Evolutionary conservation across 2,329 filamentous ascomycete genomes (phyloP).

Genomic region (Ophiostoma sp.): DNA sequence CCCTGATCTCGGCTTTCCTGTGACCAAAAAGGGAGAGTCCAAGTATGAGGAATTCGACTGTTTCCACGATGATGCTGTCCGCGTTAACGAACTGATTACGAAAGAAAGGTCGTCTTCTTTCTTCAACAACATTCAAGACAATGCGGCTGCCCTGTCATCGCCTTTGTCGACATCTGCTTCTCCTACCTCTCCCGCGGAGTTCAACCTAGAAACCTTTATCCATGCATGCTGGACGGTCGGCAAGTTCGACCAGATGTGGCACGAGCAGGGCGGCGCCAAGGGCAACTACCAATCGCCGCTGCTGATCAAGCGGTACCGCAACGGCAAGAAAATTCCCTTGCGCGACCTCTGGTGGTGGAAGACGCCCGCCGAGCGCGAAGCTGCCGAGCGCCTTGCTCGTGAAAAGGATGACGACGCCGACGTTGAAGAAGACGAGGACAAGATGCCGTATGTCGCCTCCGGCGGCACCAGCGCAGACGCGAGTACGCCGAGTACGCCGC

Average conservation of each 20-base stretch:
- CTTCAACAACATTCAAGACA: not conserved
- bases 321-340: not conserved
- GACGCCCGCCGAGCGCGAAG: not conserved
- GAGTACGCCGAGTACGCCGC: not conserved
- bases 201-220: slow-evolving; percentile 23
- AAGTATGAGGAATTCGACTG: not conserved
- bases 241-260: slow-evolving; percentile 31
- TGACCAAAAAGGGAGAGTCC: too few relatives aligned
- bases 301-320: slow-evolving; percentile 13
- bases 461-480: not conserved
- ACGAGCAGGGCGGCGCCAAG: slow-evolving; percentile 25
- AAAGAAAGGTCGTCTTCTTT: not conserved
- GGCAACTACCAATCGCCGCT: slow-evolving; percentile 32
- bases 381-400: not conserved
- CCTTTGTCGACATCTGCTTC: not conserved
- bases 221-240: slow-evolving; percentile 31
- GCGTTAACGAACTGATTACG: not conserved
- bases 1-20: too few relatives aligned
- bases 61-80: not conserved
- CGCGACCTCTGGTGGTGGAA: slow-evolving; percentile 11
- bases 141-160: not conserved
- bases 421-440: not conserved
- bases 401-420: not conserved
- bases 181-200: not conserved
- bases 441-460: not conserved